These are phyloP conservation scores for Metschnikowia peoriensis DNA, from an alignment of 805 yeast genomes.

Conservation along the genomic window DNA sequence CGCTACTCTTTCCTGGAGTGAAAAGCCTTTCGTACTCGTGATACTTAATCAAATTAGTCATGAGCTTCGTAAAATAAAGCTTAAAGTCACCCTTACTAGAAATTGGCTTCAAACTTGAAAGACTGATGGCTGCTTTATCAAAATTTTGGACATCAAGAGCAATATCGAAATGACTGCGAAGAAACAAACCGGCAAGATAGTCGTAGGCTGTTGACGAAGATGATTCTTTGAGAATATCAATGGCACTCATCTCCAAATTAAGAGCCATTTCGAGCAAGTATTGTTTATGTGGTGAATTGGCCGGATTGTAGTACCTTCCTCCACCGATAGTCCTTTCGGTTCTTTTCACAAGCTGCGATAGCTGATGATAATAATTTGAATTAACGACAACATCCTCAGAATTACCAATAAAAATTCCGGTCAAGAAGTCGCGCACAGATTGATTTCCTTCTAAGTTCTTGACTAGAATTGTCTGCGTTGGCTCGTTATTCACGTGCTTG, in stretches of 20 bases:
- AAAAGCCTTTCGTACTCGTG: conserved; percentile 26
- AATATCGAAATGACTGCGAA: conserved; percentile 10
- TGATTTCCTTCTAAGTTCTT: conserved; percentile 16
- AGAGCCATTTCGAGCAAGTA: conserved; percentile 18
- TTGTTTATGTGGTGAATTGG: conserved; percentile 1
- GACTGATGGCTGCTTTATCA: conserved; percentile 13
- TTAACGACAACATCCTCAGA: conserved; percentile 14
- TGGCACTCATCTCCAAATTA: conserved; percentile 27
- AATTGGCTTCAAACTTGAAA: conserved; percentile 5
- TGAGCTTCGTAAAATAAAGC: conserved; percentile 24
- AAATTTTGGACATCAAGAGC: conserved; percentile 14
- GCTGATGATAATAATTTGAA: conserved; percentile 31
- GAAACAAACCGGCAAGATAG: conserved; percentile 8
- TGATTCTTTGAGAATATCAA: conserved; percentile 18
- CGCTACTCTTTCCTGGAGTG: conserved; percentile 15
- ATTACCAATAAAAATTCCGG: conserved; percentile 18
- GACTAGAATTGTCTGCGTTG: conserved; percentile 14
- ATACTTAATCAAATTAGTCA: conserved; percentile 26
- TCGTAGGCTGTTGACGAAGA: background rate
- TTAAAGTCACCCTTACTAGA: conserved; percentile 13
- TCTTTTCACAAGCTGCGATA: conserved; percentile 21
- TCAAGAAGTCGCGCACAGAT: conserved; percentile 22
- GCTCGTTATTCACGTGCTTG: conserved; percentile 10
- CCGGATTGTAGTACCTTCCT: background rate
- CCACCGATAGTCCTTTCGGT: background rate